Conservation (phyloP, 2,329 filamentous ascomycete species). For the Phaeophleospora eucalypticola region DNA sequence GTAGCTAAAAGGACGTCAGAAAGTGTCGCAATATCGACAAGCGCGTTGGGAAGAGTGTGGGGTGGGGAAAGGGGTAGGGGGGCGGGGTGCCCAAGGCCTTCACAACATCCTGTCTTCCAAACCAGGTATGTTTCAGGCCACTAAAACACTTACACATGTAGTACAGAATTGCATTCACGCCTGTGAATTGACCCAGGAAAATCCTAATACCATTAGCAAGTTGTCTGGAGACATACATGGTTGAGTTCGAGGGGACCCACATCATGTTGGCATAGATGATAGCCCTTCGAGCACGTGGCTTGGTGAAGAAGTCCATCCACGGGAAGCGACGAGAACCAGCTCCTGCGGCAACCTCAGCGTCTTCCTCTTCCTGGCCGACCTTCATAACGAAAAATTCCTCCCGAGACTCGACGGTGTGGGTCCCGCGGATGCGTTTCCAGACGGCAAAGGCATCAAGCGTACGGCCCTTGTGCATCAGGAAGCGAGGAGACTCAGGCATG, state of each 20-base stretch:
- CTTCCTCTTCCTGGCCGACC: slow-evolving; percentile 55
- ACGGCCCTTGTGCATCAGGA: slow-evolving; percentile 63
- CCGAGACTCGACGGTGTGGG: slow-evolving; percentile 52
- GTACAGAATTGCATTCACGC: slow-evolving; percentile 48
- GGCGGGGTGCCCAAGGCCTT: too few relatives aligned
- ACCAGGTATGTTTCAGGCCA: too few relatives aligned
- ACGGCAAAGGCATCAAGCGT: slow-evolving; percentile 60
- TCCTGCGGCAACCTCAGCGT: slow-evolving; percentile 49
- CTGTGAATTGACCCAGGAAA: slow-evolving; percentile 65
- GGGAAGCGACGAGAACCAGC: slow-evolving; percentile 55
- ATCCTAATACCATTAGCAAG: too few relatives aligned
- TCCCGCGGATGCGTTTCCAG: slow-evolving; percentile 68
- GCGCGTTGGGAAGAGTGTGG: too few relatives aligned
- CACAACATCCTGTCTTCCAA: too few relatives aligned
- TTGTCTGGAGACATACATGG: too few relatives aligned
- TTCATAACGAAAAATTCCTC: slow-evolving; percentile 73
- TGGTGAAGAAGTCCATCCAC: slow-evolving; percentile 71
- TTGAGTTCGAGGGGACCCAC: too few relatives aligned
- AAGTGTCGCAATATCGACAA: too few relatives aligned
- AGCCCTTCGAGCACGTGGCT: slow-evolving; percentile 62
- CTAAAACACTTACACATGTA: slow-evolving; percentile 61
- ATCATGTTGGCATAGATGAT: slow-evolving; percentile 66
- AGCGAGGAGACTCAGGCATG: slow-evolving; percentile 66
- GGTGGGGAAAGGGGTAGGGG: too few relatives aligned
- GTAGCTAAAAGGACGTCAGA: too few relatives aligned